Conservation (phyloP, 129 eudicot genomes). For the Flaveria brownii region DNA sequence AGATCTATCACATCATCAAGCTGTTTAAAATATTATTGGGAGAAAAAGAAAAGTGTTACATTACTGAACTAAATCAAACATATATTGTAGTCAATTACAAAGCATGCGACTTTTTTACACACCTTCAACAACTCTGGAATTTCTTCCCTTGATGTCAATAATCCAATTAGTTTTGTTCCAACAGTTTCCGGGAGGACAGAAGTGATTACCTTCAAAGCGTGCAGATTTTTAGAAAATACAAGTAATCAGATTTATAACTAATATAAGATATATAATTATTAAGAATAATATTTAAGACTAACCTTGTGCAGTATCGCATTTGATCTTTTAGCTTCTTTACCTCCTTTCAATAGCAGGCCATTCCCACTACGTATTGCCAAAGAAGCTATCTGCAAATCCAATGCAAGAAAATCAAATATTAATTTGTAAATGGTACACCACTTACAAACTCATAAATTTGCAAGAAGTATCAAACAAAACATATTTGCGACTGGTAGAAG, state of each 20-base stretch:
- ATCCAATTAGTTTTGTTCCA: constrained; percentile 73
- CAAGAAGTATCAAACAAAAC: constrained; percentile 14
- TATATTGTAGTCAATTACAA: background rate
- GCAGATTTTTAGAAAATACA: background rate
- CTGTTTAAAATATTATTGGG: constrained; percentile 39
- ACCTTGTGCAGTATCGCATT: constrained; percentile 93
- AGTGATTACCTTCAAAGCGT: constrained; percentile 57
- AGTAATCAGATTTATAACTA: constrained; percentile 13
- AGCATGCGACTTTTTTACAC: constrained; percentile 10
- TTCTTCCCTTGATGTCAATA: constrained; percentile 78
- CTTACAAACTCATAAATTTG: background rate
- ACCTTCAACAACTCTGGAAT: constrained; percentile 88
- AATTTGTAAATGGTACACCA: constrained; percentile 5
- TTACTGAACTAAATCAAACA: background rate
- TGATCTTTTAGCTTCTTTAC: constrained; percentile 83
- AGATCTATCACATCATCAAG: constrained; percentile 96
- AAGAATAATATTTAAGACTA: background rate
- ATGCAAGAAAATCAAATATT: background rate
- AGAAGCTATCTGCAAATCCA: constrained; percentile 74
- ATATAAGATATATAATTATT: background rate
- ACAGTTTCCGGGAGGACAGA: constrained; percentile 71
- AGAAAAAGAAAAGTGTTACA: background rate
- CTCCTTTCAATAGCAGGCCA: constrained; percentile 91
- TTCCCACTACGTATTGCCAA: constrained; percentile 93
- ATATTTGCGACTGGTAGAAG: background rate